Percentiles rank a stretch among this genome's conserved stretches.
Evolutionary conservation across 2,329 filamentous ascomycete genomes (phyloP).

Genomic region (Colletotrichum sojae): DNA sequence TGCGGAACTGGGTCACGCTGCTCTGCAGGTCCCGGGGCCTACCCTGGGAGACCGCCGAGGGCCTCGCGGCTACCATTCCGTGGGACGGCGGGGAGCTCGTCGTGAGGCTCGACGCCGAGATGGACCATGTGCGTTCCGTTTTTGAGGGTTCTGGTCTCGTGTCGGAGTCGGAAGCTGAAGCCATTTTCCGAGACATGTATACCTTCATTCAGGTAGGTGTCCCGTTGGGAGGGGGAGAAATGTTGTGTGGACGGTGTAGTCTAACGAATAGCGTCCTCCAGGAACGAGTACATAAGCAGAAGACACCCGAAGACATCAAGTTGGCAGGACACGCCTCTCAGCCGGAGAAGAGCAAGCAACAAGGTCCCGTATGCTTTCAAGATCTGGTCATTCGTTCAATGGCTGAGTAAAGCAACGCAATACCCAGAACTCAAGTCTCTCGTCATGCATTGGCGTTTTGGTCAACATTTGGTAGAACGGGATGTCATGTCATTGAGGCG

Average conservation of each 20-base stretch:
- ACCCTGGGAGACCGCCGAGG: neutral
- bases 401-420: neutral
- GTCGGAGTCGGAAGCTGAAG: neutral
- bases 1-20: neutral
- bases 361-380: neutral
- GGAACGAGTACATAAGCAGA: neutral
- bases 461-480: too few relatives aligned
- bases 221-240: neutral
- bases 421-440: too few relatives aligned
- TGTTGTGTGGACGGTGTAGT: neutral
- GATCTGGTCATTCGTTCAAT: neutral
- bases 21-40: neutral
- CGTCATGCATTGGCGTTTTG: too few relatives aligned
- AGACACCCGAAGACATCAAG: too few relatives aligned
- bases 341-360: neutral
- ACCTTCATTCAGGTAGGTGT: neutral
- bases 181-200: neutral
- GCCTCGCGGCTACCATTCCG: neutral
- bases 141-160: neutral
- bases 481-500: neutral
- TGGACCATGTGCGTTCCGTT: neutral
- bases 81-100: neutral
- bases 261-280: neutral
- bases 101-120: neutral
- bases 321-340: neutral